phyloP scores from a whole-genome alignment of 768 basidiomycete species.

The Lentinus brumalis region DNA sequence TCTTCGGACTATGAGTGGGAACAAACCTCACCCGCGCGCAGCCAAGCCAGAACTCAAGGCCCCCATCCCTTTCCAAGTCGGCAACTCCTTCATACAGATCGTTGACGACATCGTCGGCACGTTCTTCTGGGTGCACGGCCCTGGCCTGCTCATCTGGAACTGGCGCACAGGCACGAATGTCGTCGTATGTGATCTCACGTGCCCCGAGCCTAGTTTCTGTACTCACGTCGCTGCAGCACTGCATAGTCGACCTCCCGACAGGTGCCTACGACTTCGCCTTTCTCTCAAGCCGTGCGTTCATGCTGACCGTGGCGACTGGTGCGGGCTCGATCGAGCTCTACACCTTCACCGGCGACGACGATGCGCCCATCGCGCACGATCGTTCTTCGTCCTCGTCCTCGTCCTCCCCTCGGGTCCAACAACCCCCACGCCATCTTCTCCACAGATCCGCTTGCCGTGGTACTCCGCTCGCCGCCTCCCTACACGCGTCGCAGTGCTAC shows the following conservation, averaged over 20 bases:
- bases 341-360: slow-evolving; percentile 31
- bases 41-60: slow-evolving; percentile 29
- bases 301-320: slow-evolving; percentile 38
- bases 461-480: not conserved
- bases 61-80: slow-evolving; percentile 26
- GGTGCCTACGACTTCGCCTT: slow-evolving; percentile 49
- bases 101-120: slow-evolving; percentile 56
- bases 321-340: slow-evolving; percentile 47
- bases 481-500: slow-evolving; percentile 26
- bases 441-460: no score
- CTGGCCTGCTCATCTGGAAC: slow-evolving; percentile 49
- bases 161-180: slow-evolving; percentile 48
- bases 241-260: slow-evolving; percentile 26
- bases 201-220: not conserved
- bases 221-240: slow-evolving; percentile 31
- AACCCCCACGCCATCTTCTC: no score
- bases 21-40: slow-evolving; percentile 46
- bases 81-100: slow-evolving; percentile 48
- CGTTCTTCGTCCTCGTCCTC: not conserved
- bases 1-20: slow-evolving; percentile 42
- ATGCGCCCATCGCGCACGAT: slow-evolving; percentile 1
- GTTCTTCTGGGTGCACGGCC: slow-evolving; percentile 41
- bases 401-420: no score
- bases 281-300: slow-evolving; percentile 44
- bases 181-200: slow-evolving; percentile 39